Conservation (phyloP, 805 yeast genomes). For the Myxozyma mucilagina region DNA sequence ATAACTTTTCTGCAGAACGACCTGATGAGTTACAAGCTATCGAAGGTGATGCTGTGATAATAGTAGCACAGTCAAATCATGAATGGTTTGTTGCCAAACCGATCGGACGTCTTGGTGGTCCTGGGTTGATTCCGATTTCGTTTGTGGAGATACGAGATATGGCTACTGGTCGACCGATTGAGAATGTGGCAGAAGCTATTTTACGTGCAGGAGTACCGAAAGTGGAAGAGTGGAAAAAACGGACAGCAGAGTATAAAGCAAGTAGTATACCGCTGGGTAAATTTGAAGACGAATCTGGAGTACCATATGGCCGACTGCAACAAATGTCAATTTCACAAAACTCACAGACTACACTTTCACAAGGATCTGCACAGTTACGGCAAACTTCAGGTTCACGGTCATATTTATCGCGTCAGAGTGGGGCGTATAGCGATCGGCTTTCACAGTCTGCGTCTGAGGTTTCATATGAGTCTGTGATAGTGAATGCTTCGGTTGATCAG, state of each 20-base stretch:
- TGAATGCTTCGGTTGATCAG: slow-evolving; percentile 74
- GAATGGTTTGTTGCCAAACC: slow-evolving; percentile 99
- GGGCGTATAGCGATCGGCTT: slow-evolving; percentile 2
- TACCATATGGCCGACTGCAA: slow-evolving; percentile 22
- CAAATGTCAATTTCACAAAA: slow-evolving; percentile 19
- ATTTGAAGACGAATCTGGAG: slow-evolving; percentile 44
- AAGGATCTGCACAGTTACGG: slow-evolving; percentile 2
- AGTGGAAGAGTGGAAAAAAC: slow-evolving; percentile 92
- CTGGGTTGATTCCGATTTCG: slow-evolving; percentile 91
- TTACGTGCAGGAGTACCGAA: slow-evolving; percentile 74
- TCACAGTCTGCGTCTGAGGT: slow-evolving; percentile 14
- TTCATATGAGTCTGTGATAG: slow-evolving; percentile 41
- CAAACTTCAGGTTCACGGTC: not conserved
- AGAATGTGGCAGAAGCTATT: slow-evolving; percentile 60
- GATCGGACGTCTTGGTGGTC: slow-evolving; percentile 87
- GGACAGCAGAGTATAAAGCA: slow-evolving; percentile 90
- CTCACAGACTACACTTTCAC: not conserved
- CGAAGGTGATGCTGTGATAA: slow-evolving; percentile 85
- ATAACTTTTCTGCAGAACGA: slow-evolving; percentile 79
- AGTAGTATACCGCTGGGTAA: slow-evolving; percentile 73
- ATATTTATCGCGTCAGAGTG: slow-evolving; percentile 11
- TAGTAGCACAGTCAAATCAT: slow-evolving; percentile 92
- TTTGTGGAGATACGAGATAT: slow-evolving; percentile 86
- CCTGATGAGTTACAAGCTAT: slow-evolving; percentile 80
- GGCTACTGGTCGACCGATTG: slow-evolving; percentile 59